A percentile compares a stretch with the other conserved stretches of the same genome.
phyloP scores from a whole-genome alignment of 192 early-diverging fungal genomes.

The Geranomyces variabilis region DNA sequence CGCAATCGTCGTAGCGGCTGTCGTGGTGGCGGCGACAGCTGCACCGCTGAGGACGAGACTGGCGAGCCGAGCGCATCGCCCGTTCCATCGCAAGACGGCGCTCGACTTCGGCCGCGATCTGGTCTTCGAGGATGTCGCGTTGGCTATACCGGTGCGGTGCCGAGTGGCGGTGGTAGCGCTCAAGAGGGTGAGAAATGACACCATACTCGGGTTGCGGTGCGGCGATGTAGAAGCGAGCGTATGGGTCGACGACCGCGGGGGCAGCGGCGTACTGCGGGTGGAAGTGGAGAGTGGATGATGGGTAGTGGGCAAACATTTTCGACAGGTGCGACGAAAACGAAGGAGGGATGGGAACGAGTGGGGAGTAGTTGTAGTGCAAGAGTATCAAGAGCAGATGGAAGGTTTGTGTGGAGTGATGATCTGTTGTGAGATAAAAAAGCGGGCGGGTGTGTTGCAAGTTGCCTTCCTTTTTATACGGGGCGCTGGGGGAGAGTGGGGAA shows the following conservation, averaged over 20 bases:
- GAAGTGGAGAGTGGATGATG: not conserved
- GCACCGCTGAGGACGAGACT: not conserved
- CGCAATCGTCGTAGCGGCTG: not conserved
- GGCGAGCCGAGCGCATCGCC: not conserved
- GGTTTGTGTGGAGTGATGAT: not conserved
- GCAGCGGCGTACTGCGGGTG: not conserved
- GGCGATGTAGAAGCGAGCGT: not conserved
- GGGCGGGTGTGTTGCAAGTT: not conserved
- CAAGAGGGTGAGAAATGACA: not conserved
- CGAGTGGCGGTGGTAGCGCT: not conserved
- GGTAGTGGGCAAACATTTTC: not conserved
- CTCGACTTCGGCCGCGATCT: conserved; percentile 6
- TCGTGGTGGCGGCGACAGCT: not conserved
- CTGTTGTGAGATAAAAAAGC: not conserved
- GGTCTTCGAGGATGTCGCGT: not conserved
- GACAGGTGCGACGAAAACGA: no score
- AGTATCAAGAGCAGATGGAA: not conserved
- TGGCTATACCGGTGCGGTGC: not conserved
- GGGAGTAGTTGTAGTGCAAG: no score
- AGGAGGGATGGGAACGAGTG: no score
- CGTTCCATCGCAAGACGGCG: not conserved
- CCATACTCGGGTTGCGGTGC: not conserved
- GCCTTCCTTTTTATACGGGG: not conserved
- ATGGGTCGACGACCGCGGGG: not conserved
- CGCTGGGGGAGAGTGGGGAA: not conserved